phyloP scores from a whole-genome alignment of 352 stramenopile species.

The Elongisporangium undulatum region DNA sequence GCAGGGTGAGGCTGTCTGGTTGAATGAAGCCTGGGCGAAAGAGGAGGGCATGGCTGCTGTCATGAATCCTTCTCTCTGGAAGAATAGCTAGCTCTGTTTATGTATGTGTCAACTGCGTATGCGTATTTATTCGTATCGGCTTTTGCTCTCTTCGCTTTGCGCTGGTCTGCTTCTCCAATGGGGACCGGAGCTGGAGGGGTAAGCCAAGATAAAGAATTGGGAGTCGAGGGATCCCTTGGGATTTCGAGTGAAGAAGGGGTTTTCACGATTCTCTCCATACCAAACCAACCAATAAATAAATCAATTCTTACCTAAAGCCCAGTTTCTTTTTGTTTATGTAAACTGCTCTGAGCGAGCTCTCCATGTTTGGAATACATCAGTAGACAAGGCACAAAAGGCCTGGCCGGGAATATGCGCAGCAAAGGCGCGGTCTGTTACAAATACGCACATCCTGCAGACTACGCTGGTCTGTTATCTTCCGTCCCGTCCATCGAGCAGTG shows the following conservation, averaged over 20 bases:
- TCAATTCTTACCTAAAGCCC: not conserved
- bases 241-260: conserved; percentile 45
- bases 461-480: not conserved
- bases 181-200: conserved; percentile 3
- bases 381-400: not conserved
- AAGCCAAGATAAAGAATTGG: conserved; percentile 34
- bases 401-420: not conserved
- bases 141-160: not conserved
- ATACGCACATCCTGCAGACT: not conserved
- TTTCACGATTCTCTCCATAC: conserved; percentile 56
- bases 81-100: not conserved
- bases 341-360: not conserved
- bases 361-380: not conserved
- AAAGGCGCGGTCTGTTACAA: not conserved
- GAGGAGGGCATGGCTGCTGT: not conserved
- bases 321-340: not conserved
- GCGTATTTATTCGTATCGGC: not conserved
- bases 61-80: not conserved
- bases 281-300: conserved; percentile 3
- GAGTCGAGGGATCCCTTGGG: conserved; percentile 49
- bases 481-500: not conserved
- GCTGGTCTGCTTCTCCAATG: conserved; percentile 1
- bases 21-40: not conserved
- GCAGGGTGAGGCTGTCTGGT: not conserved
- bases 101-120: not conserved